phyloP scores from a whole-genome alignment of 768 basidiomycete species.

The Glaciozyma antarctica region DNA sequence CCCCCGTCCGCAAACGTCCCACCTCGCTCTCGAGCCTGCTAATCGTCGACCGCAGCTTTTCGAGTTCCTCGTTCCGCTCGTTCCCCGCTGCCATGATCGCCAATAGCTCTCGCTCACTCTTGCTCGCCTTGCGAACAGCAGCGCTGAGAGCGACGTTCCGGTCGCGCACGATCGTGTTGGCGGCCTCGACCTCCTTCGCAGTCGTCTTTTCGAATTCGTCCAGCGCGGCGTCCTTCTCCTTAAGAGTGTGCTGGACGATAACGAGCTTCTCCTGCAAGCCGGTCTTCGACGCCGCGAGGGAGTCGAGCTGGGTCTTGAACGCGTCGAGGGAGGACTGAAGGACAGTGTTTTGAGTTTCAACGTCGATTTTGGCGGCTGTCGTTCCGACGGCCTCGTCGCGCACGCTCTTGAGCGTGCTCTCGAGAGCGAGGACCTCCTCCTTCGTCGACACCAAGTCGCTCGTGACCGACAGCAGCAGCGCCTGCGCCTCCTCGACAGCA shows the following conservation, averaged over 20 bases:
- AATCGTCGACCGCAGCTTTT: constrained; percentile 11
- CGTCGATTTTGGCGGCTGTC: neutral
- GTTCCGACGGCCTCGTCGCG: neutral
- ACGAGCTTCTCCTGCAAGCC: constrained; percentile 6
- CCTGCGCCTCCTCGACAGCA: constrained; percentile 21
- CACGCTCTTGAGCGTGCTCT: constrained; percentile 5
- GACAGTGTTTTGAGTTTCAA: constrained; percentile 4
- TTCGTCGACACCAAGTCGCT: constrained; percentile 2
- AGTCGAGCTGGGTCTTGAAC: neutral
- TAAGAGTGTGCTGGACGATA: neutral
- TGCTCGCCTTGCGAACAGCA: constrained; percentile 29
- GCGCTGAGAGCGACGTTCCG: constrained; percentile 15
- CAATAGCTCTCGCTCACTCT: constrained; percentile 54
- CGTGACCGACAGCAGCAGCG: constrained; percentile 11
- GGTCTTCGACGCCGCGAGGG: neutral
- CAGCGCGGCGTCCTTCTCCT: constrained; percentile 44
- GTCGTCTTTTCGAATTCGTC: constrained; percentile 35
- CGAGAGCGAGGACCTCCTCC: neutral
- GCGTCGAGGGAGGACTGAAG: neutral
- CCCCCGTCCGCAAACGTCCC: neutral
- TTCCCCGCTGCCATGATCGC: constrained; percentile 48
- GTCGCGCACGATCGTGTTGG: constrained; percentile 11
- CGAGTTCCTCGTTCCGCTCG: constrained; percentile 12
- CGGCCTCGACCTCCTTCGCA: constrained; percentile 16
- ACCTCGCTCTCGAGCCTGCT: constrained; percentile 17